A percentile compares a stretch with the other conserved stretches of the same genome.
Conservation (phyloP, 371 early-diverging fungal genomes). For the Rhizopus sp. region DNA sequence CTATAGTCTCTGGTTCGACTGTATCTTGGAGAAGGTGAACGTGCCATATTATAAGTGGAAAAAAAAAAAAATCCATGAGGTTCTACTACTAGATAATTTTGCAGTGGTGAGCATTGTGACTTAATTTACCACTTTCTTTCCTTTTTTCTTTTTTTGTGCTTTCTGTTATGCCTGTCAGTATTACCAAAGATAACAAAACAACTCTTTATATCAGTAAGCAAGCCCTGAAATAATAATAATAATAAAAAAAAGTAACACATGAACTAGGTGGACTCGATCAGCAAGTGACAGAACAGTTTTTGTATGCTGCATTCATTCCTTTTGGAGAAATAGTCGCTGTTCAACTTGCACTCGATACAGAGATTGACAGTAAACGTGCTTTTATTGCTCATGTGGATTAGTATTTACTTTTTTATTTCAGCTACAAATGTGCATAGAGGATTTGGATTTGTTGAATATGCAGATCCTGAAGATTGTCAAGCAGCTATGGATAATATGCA, state of each 20-base stretch:
- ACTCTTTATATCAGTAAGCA: slow-evolving; percentile 57
- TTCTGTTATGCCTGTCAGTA: slow-evolving; percentile 24
- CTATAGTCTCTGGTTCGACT: slow-evolving; percentile 38
- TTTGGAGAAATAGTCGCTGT: slow-evolving; percentile 95
- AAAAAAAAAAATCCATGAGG: slow-evolving; percentile 4
- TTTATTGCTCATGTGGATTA: background rate
- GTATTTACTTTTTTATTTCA: background rate
- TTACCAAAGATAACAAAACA: slow-evolving; percentile 49
- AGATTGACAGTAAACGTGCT: slow-evolving; percentile 53
- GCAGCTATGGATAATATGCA: slow-evolving; percentile 97
- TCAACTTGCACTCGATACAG: slow-evolving; percentile 80
- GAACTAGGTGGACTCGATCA: slow-evolving; percentile 80
- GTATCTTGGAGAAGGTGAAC: slow-evolving; percentile 44
- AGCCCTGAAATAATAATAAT: background rate
- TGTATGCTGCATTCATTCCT: slow-evolving; percentile 92
- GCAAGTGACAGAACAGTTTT: slow-evolving; percentile 72
- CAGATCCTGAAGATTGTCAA: slow-evolving; percentile 77
- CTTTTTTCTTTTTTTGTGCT: slow-evolving; percentile 1
- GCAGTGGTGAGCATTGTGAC: background rate
- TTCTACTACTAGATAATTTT: background rate
- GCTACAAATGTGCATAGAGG: slow-evolving; percentile 76
- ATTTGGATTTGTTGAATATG: slow-evolving; percentile 95
- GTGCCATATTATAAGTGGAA: slow-evolving; percentile 28
- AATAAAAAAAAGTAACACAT: background rate
- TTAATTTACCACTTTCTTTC: slow-evolving; percentile 1